Evolutionary conservation across 225 moss, liverwort and hornwort species (phyloP).

Genomic region (Physcomitrium patens): DNA sequence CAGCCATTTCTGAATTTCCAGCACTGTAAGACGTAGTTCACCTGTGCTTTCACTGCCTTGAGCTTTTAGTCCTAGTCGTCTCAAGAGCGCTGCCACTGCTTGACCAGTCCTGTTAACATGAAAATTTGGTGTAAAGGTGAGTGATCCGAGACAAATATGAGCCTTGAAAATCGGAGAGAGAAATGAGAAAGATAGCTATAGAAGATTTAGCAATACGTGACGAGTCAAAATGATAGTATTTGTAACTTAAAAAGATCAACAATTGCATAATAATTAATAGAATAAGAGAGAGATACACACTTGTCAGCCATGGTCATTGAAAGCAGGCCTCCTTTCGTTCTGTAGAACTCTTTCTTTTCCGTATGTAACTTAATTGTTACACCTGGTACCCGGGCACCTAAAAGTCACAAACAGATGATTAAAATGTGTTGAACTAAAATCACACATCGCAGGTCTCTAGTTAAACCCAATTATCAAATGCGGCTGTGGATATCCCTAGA

Average conservation of each 20-base stretch:
- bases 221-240: neutral
- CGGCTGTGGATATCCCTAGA: neutral
- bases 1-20: constrained; percentile 84
- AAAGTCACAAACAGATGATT: constrained; percentile 17
- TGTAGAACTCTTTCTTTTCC: constrained; percentile 74
- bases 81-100: constrained; percentile 74
- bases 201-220: neutral
- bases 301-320: constrained; percentile 72
- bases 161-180: too few relatives aligned
- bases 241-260: neutral
- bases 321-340: constrained; percentile 59
- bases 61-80: constrained; percentile 71
- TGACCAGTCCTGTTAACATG: constrained; percentile 75
- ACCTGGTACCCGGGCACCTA: constrained; percentile 77
- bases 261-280: neutral
- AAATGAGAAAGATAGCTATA: too few relatives aligned
- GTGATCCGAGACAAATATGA: too few relatives aligned
- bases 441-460: neutral
- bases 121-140: too few relatives aligned
- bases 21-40: constrained; percentile 66
- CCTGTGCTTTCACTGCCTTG: constrained; percentile 81
- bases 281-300: constrained; percentile 38
- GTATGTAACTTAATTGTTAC: constrained; percentile 62
- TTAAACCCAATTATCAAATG: too few relatives aligned
- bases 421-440: neutral